These are phyloP conservation scores for Stagonosporopsis chrysanthemi DNA, from an alignment of 2,329 filamentous ascomycete species.

Conservation along the genomic window DNA sequence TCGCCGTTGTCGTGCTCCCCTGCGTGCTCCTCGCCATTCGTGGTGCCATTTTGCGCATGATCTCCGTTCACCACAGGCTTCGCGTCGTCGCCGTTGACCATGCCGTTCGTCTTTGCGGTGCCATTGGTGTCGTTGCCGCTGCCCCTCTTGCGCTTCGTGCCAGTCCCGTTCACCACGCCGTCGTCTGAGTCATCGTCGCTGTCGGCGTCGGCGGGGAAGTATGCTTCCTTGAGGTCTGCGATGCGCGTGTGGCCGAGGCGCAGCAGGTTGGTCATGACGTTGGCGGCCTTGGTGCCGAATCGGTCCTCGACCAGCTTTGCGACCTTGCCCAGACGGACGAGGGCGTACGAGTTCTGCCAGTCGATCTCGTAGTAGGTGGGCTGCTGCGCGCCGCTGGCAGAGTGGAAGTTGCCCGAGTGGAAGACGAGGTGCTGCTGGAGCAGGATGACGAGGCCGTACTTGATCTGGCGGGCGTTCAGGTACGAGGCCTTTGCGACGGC, in stretches of 20 bases:
- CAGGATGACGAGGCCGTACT: slow-evolving; percentile 81
- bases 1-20: slow-evolving; percentile 36
- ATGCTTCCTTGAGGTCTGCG: slow-evolving; percentile 72
- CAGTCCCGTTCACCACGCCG: slow-evolving; percentile 32
- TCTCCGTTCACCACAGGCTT: slow-evolving; percentile 20
- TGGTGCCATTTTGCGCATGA: slow-evolving; percentile 22
- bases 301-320: slow-evolving; percentile 75
- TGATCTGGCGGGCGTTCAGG: slow-evolving; percentile 76
- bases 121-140: slow-evolving; percentile 36
- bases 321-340: slow-evolving; percentile 83
- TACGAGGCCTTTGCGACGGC: slow-evolving; percentile 76
- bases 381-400: slow-evolving; percentile 65
- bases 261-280: slow-evolving; percentile 77
- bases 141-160: slow-evolving; percentile 32
- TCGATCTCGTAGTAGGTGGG: slow-evolving; percentile 85
- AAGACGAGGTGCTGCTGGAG: slow-evolving; percentile 88
- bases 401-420: slow-evolving; percentile 71
- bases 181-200: slow-evolving; percentile 47
- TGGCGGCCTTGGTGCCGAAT: slow-evolving; percentile 76
- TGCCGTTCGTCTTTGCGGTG: slow-evolving; percentile 20
- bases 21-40: slow-evolving; percentile 20
- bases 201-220: slow-evolving; percentile 51
- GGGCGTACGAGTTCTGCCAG: slow-evolving; percentile 77
- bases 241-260: slow-evolving; percentile 79
- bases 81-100: slow-evolving; percentile 11